Evolutionary conservation across 2,329 filamentous ascomycete genomes (phyloP), one percentile per base, ranked within the genome.

Genomic region (Fusarium sp.): DNA sequence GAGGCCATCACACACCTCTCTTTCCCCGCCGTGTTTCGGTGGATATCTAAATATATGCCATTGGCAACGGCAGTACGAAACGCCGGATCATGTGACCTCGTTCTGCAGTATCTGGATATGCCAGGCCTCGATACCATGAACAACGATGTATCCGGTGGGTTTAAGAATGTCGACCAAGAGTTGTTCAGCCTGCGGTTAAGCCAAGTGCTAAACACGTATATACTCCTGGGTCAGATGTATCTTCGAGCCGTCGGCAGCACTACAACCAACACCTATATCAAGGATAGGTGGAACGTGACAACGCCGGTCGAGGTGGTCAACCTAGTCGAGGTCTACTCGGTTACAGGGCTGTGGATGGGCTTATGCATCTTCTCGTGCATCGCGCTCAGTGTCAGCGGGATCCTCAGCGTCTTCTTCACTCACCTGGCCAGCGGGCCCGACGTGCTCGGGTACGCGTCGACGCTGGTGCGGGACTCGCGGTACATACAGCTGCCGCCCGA

Each of bases 361-460:
- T 3, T 65, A 0, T 67, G 69, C 13, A 6, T 67, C 13, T 10
- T 52, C 0, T 72, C 68, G 2, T 68, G 56, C 9, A 10, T 50
- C 0, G 37, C 65, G 2, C 57, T 74, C 0, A 1, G 64, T 0
- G 8, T 31, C 0, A 45, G 68, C 2, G 60, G 71, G 3, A 27
- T 67, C 1, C 22, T 65, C 8, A 58, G 66, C 9, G 69, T 68
- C 16, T 33, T 73, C 45, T 73, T 67, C 31, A 58, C 64, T 13
- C 73, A 73, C 43, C n/a, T 70, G 27, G 56, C 69, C n/a, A 27
- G 18, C n/a, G 69, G 72, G 6, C 73, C 73, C 14, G 73, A 76
- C 43, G 52, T 74, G 29, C 64, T 74, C 10, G 73, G 73, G 2
- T 71, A 65, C 31, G 72, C 65, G 13, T 73, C 73, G 8, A 65